Base-by-base conservation (phyloP, 192 early-diverging fungal species). In the Backusella westeae region DNA sequence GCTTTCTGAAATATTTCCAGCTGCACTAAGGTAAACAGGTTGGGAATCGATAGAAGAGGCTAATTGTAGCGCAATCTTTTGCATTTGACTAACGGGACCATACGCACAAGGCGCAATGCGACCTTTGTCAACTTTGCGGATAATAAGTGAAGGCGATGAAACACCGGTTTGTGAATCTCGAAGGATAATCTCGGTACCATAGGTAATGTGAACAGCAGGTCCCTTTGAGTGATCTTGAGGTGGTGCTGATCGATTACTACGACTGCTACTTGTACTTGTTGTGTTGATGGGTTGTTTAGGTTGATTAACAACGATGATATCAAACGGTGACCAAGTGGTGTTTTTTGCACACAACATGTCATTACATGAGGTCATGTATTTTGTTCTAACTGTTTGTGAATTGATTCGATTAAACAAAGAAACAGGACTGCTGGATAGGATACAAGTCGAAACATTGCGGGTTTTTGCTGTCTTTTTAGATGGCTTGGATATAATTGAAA, bases 341-440 rank as follows among this genome's bases (percentile, higher is more conserved):
- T 86, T 89, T 69, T 86, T 88, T 34, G 88, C 90, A 70, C 90
- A 89, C 35, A 91, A 72, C 69, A 81, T 83, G 76, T 82, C 75
- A 67, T 86, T 82, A 75, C 90, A 85, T 7, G 91, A 88, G 34
- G 88, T 88, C 82, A 96, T 90, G 77, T 92, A 96, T 76, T 95
- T 93, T 41, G 96, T 96, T 68, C 90, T 88, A 69, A 93, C 93
- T 0, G 94, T 96, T 88, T 98, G 96, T 8, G 95, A 94, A 79
- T 93, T 95, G 73, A 95, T 92, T 75, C 96, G 93, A 78, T 96
- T 96, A 81, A 96, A 96, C 41, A 98, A 85, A n/a, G 95, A 91
- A 21, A 98, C 89, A 8, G 90, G 82, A n/a, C 90, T 89, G 15
- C 93, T 93, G 10, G 90, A 89, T 34, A 89, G 84, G 46, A 97